Evolutionary conservation across 305 asterid species (phyloP).

Genomic region (Fraxinus dipetala): DNA sequence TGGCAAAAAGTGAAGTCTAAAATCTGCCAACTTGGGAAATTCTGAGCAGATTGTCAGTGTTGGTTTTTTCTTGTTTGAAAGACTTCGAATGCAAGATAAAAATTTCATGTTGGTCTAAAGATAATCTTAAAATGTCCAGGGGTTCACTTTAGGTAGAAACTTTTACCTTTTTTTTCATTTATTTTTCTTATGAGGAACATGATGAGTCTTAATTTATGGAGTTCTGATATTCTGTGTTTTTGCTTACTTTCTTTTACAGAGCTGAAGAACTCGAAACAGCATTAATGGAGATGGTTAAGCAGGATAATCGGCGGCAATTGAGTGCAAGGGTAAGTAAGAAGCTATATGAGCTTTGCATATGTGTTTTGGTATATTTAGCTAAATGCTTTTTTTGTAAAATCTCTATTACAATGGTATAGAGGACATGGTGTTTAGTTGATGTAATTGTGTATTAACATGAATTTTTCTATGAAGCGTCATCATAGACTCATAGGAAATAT

Average conservation of each 20-base stretch:
- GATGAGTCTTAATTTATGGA: conserved; percentile 14
- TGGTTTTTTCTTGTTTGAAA: background rate
- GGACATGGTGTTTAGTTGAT: background rate
- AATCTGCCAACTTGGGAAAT: background rate
- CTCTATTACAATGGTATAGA: background rate
- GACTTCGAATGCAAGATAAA: conserved; percentile 2
- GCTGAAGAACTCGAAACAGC: conserved; percentile 97
- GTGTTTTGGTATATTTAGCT: background rate
- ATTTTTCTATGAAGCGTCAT: background rate
- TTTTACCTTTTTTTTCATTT: background rate
- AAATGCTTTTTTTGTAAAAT: background rate
- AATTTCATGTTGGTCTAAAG: background rate
- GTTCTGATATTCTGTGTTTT: background rate
- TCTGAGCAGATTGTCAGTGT: background rate
- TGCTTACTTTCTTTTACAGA: conserved; percentile 43
- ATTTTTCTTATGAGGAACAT: background rate
- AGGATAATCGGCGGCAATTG: conserved; percentile 87
- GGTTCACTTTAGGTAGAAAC: background rate
- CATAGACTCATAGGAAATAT: background rate
- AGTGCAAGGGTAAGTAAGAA: conserved; percentile 66
- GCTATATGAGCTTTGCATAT: conserved; percentile 2
- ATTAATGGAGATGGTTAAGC: conserved; percentile 94
- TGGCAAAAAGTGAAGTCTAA: background rate
- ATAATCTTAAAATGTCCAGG: background rate
- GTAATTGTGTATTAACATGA: background rate